These are phyloP conservation scores for Juglanconis juglandina DNA, from an alignment of 2,329 filamentous ascomycete species.

Conservation along the genomic window DNA sequence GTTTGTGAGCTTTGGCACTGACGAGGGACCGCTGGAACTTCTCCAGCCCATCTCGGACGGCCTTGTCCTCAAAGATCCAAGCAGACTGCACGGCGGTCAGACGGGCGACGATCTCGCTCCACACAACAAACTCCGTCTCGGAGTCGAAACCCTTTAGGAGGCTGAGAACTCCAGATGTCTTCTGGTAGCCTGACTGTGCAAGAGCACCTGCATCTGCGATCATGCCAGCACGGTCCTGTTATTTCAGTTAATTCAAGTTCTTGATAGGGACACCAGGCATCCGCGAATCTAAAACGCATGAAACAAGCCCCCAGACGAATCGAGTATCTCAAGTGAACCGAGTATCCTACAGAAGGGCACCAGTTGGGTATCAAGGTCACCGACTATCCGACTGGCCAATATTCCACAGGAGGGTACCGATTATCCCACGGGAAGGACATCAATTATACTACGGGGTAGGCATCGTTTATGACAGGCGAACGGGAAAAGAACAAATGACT, in stretches of 20 bases:
- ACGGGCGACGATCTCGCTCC: slow-evolving; percentile 84
- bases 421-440: too few species aligned
- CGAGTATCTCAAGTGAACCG: too few species aligned
- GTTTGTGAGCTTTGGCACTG: slow-evolving; percentile 74
- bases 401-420: too few species aligned
- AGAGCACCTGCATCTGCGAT: slow-evolving; percentile 89
- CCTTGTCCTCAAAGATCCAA: slow-evolving; percentile 83
- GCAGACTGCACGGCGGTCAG: slow-evolving; percentile 75
- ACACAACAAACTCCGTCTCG: slow-evolving; percentile 88
- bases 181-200: slow-evolving; percentile 86
- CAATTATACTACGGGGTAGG: too few species aligned
- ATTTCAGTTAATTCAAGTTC: background rate
- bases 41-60: slow-evolving; percentile 71
- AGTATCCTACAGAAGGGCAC: too few species aligned
- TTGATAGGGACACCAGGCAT: background rate
- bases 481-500: background rate
- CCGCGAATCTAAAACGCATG: too few species aligned
- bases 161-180: slow-evolving; percentile 83
- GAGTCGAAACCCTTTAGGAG: slow-evolving; percentile 81
- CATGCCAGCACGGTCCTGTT: slow-evolving; percentile 82
- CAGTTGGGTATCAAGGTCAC: too few species aligned
- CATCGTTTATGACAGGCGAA: too few species aligned
- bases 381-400: too few species aligned
- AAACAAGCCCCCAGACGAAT: too few species aligned
- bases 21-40: slow-evolving; percentile 78